Evolutionary conservation across 2,329 filamentous ascomycete genomes (phyloP), one percentile per base, ranked within the genome.

Genomic region (Trichophyton schoenleinii): DNA sequence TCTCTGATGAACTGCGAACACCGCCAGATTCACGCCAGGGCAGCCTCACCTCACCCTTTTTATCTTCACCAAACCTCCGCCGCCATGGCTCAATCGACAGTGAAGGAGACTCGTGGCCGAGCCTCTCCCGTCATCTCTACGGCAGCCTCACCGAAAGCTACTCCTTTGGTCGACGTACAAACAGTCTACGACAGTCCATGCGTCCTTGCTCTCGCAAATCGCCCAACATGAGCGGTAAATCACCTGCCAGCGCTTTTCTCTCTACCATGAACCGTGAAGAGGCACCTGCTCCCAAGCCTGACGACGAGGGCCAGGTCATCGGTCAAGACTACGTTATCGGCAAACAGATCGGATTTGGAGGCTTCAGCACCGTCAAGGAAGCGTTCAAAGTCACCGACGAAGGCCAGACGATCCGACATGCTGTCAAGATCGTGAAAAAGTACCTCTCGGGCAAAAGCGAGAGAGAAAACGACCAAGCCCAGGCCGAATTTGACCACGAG

Each of bases 401-500:
- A 58, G 79, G 80, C 44, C 75, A 79, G 48, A 77, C 80, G n/a
- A 79, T 80, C 60, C 71, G 70, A 18, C 69, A 76, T 7, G 85
- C 85, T 1, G 85, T 87, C 64, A 87, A 87, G 69, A 85, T 87
- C 65, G 83, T 87, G 18, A 83, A 80, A 64, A 86, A 85, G 68
- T 75, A 80, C 58, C 75, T 84, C 22, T 70, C 73, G 9, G 78
- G 80, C 60, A 80, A 79, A 64, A 78, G 76, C 31, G 84, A 87
- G 64, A 71, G 74, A 18, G 83, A 86, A 66, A 87, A 87, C 64
- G 85, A 87, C 46, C 79, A 81, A 64, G 79, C 83, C 11, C 85
- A 87, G 68, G 81, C 83, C 9, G 82, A 86, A 65, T 85, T 87
- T 63, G 85, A 87, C 67, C 85, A 87, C 64, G 85, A 87, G 74